phyloP scores from a whole-genome alignment of 2,329 filamentous ascomycete genomes.

The Penicillium sp. region DNA sequence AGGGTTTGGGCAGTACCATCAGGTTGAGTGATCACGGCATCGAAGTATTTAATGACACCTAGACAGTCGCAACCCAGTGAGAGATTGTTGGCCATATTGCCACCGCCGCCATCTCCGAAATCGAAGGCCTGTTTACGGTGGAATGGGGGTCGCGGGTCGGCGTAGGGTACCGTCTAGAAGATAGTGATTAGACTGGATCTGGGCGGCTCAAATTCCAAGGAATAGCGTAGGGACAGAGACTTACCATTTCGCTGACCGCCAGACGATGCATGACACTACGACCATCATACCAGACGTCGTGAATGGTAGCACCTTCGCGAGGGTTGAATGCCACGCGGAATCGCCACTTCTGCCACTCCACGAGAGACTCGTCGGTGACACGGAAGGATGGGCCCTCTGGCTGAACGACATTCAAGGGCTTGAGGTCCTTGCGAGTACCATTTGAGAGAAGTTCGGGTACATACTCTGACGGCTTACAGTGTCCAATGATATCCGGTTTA shows the following conservation, averaged over 20 bases:
- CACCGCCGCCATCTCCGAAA: slow-evolving; percentile 67
- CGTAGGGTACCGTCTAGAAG: slow-evolving; percentile 57
- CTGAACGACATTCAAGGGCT: slow-evolving; percentile 71
- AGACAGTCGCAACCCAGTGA: slow-evolving; percentile 48
- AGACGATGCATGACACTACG: slow-evolving; percentile 66
- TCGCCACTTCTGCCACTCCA: slow-evolving; percentile 65
- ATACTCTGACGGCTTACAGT: slow-evolving; percentile 55
- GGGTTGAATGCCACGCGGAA: slow-evolving; percentile 60
- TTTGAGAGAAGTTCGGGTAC: slow-evolving; percentile 48
- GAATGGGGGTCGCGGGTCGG: slow-evolving; percentile 63
- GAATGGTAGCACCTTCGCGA: slow-evolving; percentile 67
- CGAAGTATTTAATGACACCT: slow-evolving; percentile 66
- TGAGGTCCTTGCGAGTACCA: slow-evolving; percentile 53
- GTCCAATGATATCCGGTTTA: slow-evolving; percentile 50
- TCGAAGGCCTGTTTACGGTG: slow-evolving; percentile 71
- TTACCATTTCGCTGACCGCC: slow-evolving; percentile 65
- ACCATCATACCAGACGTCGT: slow-evolving; percentile 66
- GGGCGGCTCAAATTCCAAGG: neutral
- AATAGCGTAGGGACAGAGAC: neutral
- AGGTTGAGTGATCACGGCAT: slow-evolving; percentile 53
- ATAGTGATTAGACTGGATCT: neutral
- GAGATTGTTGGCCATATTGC: slow-evolving; percentile 68
- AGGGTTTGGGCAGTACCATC: slow-evolving; percentile 56
- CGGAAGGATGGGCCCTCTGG: slow-evolving; percentile 67
- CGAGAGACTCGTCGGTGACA: slow-evolving; percentile 38